phyloP scores from a whole-genome alignment of 345 rosid genomes.

The Hypericum androsaemum region DNA sequence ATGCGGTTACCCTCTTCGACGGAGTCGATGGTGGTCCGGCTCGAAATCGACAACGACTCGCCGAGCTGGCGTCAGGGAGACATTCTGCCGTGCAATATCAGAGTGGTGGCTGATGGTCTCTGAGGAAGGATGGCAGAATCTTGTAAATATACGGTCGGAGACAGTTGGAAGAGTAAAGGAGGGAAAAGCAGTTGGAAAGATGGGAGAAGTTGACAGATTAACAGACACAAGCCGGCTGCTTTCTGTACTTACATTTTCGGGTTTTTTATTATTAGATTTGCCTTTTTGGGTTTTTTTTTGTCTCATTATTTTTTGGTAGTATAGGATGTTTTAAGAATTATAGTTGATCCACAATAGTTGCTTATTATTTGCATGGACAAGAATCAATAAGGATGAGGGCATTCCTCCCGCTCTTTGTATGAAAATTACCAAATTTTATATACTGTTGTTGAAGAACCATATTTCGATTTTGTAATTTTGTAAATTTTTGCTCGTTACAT shows the following conservation, averaged over 20 bases:
- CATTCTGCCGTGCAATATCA: slow-evolving; percentile 49
- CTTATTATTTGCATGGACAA: slow-evolving; percentile 20
- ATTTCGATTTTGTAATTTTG: no score
- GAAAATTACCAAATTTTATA: no score
- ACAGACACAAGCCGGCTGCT: slow-evolving; percentile 18
- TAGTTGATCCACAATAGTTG: slow-evolving; percentile 15
- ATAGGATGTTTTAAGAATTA: background rate
- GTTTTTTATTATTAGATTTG: slow-evolving; percentile 21
- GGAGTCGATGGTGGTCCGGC: slow-evolving; percentile 31
- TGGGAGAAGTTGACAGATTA: slow-evolving; percentile 32
- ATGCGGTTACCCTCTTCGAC: slow-evolving; percentile 18
- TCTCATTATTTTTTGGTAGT: slow-evolving; percentile 1
- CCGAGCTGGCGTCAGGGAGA: slow-evolving; percentile 34
- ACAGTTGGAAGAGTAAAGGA: slow-evolving; percentile 20
- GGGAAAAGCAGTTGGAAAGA: slow-evolving; percentile 16
- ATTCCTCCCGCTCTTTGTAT: slow-evolving; percentile 13
- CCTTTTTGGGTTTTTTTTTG: slow-evolving; percentile 11
- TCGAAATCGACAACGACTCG: slow-evolving; percentile 39
- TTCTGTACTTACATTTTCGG: slow-evolving; percentile 9
- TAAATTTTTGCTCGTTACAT: no score
- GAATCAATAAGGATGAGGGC: slow-evolving; percentile 26
- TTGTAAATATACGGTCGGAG: slow-evolving; percentile 9
- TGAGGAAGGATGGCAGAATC: slow-evolving; percentile 8
- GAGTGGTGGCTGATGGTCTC: slow-evolving; percentile 41
- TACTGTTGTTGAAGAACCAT: no score